Conservation (phyloP, 202 grass and related monocot genomes). For the Setaria viridis region DNA sequence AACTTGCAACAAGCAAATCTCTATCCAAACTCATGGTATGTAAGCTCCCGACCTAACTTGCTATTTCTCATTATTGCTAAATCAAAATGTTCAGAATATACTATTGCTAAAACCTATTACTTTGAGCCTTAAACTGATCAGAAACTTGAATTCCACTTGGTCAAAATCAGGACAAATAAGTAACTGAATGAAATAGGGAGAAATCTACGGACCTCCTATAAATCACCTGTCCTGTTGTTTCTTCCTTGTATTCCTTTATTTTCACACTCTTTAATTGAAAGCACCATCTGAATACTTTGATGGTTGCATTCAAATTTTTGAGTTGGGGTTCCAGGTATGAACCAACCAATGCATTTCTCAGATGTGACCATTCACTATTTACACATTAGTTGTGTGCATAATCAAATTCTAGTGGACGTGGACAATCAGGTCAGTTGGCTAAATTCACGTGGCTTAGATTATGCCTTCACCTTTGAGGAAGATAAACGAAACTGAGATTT, state of each 20-base stretch:
- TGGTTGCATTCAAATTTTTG: neutral
- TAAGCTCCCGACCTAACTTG: neutral
- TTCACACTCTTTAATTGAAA: neutral
- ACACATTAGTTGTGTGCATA: neutral
- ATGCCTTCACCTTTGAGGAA: neutral
- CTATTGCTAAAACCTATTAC: neutral
- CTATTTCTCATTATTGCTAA: slow-evolving; percentile 10
- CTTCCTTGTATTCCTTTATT: neutral
- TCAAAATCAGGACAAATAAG: neutral
- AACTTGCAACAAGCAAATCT: slow-evolving; percentile 47
- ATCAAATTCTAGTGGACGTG: neutral
- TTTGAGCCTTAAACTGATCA: slow-evolving; percentile 1
- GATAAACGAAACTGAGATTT: neutral
- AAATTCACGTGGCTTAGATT: neutral
- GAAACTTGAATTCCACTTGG: neutral
- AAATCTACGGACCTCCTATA: neutral
- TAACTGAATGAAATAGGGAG: neutral
- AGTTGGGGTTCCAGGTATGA: neutral
- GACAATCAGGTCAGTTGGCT: neutral
- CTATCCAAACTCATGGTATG: slow-evolving; percentile 59
- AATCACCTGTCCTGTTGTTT: neutral
- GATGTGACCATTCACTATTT: neutral
- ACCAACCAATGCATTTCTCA: neutral
- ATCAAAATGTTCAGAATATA: neutral
- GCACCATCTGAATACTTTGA: neutral